Evolutionary conservation across 2,329 filamentous ascomycete species (phyloP).

Genomic region (Zasmidium angulare): DNA sequence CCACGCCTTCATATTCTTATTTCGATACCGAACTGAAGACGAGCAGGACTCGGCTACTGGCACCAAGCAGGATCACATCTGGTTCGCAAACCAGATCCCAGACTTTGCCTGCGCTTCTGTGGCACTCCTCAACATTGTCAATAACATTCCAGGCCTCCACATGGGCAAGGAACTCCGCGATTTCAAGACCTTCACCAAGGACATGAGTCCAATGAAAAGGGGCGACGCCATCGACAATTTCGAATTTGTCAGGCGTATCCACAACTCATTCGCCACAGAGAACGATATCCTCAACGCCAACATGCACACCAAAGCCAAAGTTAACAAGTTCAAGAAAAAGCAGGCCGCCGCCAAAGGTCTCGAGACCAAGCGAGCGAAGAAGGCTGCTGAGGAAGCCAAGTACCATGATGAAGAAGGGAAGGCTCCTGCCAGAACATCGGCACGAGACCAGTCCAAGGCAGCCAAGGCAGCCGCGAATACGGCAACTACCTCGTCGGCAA

Average conservation of each 20-base stretch:
- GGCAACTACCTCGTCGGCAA: background rate
- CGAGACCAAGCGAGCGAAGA: slow-evolving; percentile 30
- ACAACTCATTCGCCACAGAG: slow-evolving; percentile 84
- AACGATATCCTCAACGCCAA: slow-evolving; percentile 75
- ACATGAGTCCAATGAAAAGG: slow-evolving; percentile 69
- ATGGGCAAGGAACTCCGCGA: slow-evolving; percentile 68
- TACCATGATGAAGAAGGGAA: background rate
- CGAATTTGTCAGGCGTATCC: slow-evolving; percentile 72
- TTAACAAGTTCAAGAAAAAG: slow-evolving; percentile 38
- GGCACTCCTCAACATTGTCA: slow-evolving; percentile 87
- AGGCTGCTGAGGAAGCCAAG: slow-evolving; percentile 21
- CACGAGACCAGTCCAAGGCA: background rate
- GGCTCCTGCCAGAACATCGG: background rate
- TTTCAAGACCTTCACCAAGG: slow-evolving; percentile 72
- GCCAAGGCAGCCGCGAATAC: background rate
- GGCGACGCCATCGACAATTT: slow-evolving; percentile 75
- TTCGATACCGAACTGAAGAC: slow-evolving; percentile 58
- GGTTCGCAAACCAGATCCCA: slow-evolving; percentile 93
- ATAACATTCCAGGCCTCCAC: slow-evolving; percentile 69
- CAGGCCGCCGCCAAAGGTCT: slow-evolving; percentile 29
- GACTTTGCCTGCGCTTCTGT: slow-evolving; percentile 89
- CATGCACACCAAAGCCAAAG: slow-evolving; percentile 59
- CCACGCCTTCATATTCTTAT: slow-evolving; percentile 86
- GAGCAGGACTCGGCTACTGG: slow-evolving; percentile 53
- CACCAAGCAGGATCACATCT: slow-evolving; percentile 65